phyloP scores from a whole-genome alignment of 148 eudicot species.

The Silene uniflora region DNA sequence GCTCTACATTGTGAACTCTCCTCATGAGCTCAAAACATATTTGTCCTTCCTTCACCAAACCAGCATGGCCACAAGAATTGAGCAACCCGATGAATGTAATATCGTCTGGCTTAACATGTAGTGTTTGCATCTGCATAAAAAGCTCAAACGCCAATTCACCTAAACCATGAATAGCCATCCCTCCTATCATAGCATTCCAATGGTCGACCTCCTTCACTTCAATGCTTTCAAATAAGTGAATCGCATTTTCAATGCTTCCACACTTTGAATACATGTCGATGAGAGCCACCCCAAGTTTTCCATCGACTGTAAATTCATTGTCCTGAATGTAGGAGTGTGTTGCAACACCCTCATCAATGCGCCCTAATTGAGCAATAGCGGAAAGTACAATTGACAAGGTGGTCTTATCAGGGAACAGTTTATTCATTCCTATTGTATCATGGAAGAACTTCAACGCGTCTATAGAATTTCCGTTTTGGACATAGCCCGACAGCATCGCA shows the following conservation, averaged over 20 bases:
- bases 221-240: conserved; percentile 42
- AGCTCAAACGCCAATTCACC: conserved; percentile 59
- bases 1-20: conserved; percentile 47
- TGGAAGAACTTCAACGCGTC: conserved; percentile 59
- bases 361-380: conserved; percentile 57
- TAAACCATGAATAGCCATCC: conserved; percentile 61
- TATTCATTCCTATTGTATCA: conserved; percentile 26
- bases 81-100: conserved; percentile 63
- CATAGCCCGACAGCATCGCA: conserved; percentile 72
- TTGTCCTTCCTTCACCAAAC: conserved; percentile 68
- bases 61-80: conserved; percentile 71
- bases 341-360: conserved; percentile 47
- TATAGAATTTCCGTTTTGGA: conserved; percentile 36
- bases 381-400: conserved; percentile 56
- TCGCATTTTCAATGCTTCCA: conserved; percentile 57
- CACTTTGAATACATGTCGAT: conserved; percentile 86
- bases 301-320: conserved; percentile 30
- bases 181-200: conserved; percentile 87
- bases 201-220: conserved; percentile 48
- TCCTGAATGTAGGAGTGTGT: conserved; percentile 45
- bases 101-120: conserved; percentile 49
- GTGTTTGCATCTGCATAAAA: conserved; percentile 55
- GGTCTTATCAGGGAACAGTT: conserved; percentile 47
- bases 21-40: conserved; percentile 72
- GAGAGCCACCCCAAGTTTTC: conserved; percentile 72